Base-by-base conservation (phyloP, 2,329 filamentous ascomycete species). In the Penicillium sp. region DNA sequence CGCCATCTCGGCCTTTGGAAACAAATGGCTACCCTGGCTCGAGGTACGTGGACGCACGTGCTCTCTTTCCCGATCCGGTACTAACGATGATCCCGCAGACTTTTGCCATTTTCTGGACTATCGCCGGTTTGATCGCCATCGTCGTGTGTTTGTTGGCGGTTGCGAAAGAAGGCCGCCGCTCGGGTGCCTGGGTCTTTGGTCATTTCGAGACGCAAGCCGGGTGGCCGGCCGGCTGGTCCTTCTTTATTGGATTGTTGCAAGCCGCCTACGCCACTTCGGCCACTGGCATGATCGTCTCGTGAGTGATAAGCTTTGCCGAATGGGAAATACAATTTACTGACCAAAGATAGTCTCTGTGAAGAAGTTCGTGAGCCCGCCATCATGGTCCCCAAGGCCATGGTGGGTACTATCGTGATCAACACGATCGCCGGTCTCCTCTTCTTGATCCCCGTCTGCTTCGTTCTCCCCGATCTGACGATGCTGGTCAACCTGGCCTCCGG, bases 261-360 rank as follows among this genome's bases (percentile, higher is more conserved):
- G 82, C 83, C 18, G 75, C 68, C 9, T 87, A 87, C 63, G 85
- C 84, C 22, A 85, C 88, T 77, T 84, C 87, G 1, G 83, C 85
- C 1, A 71, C 82, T 35, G 87, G 87, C 71, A 90, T 90, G 87
- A 87, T 90, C 53, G 85, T 89, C 67, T 87, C 83, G 83, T 86
- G 75, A 77, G 82, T 77, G 35, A 13, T 20, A 6, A 11, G n/a
- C n/a, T n/a, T 38, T 20, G 18, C 18, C 5, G 4, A 9, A 11
- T 10, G 16, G 10, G 9, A 38, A 18, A n/a, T 10, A 6, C 10
- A 5, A 20, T 5, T 49, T 50, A 39, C 50, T 56, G 42, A 57
- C 43, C 24, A 52, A 33, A n/a, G 25, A 24, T 10, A 49, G 49
- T 44, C 86, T 88, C 81, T 87, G 83, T 63, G 85, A 88, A 69